Base-by-base conservation (phyloP, 2,329 filamentous ascomycete species). In the Claviceps maximensis region DNA sequence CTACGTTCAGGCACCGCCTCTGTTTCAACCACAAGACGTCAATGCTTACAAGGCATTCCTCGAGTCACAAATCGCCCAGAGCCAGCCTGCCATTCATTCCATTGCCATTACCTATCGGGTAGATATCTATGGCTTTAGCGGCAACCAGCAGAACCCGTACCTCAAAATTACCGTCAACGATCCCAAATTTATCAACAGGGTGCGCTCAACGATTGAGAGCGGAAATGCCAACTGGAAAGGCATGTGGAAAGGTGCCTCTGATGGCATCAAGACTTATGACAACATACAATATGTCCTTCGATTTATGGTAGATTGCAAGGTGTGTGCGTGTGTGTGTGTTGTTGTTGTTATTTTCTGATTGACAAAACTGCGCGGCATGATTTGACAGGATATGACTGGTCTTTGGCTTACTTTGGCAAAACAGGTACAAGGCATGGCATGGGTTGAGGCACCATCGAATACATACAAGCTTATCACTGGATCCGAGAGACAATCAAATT, bases 261-360 rank as follows among this genome's bases (percentile, higher is more conserved):
- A 79, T 21, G 86, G 86, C 21, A 82, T 97, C 58, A 79, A 90
- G 67, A 97, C 93, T 0, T 98, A 91, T 62, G 93, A 98, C 73
- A 96, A 85, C 60, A 90, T 98, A 54, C 88, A 95, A 74, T 98
- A 96, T 64, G 82, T 97, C 27, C 71, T 97, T 58, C 80, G 93
- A 50, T 97, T 98, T 70, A 98, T 98, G 93, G 91, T 98, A 49
- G 93, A 98, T 68, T 94, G 87, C 59, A 86, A 90, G 67, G 84
- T 87, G 73, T 15, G 48, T 50, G 73, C 8, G 48, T 50, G n/a
- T 17, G 10, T 36, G 33, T 13, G 10, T 36, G 33, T n/a, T n/a
- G n/a, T n/a, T n/a, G n/a, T n/a, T 15, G 33, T 15, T 36, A 15
- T 31, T 19, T 23, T 15, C 9, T 15, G 41, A 25, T 27, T 40